Evolutionary conservation across 305 asterid genomes (phyloP), one percentile per base, ranked within the genome.

Genomic region (Fraxinus sp.): DNA sequence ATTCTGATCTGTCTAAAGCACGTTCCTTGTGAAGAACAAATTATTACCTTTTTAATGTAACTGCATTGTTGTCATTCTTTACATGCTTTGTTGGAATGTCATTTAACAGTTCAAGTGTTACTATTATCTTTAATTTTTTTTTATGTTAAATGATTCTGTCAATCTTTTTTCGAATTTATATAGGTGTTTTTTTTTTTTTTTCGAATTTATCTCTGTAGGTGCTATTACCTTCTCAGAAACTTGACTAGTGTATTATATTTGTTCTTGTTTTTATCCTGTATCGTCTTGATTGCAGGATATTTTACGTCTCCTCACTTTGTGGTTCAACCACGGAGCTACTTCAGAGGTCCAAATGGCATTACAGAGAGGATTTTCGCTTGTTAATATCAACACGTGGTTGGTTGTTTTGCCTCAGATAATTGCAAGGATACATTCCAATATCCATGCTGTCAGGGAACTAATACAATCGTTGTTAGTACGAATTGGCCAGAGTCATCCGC

Each of bases 301-400:
- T 83, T 93, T 97, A 79, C 97, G 98, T 62, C 99, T 97, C 84
- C 97, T 97, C 79, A 97, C 99, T 84, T 86, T 97, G 88, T 97
- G 99, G 99, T 97, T 97, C 93, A 97, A 97, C 94, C 97, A 97
- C 89, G 98, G 99, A 83, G 92, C 97, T 90, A 93, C 97, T 83
- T 83, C 97, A 80, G 98, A 95, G 85, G 99, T 97, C 85, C 99
- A 97, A 89, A 86, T 82, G 94, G 99, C 99, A 83, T 81, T 97
- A 80, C 96, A 97, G 89, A 93, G 83, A 86, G 98, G 99, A 77
- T 95, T 95, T 90, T 87, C 93, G 22, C 98, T 91, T 86, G 99
- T 97, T 86, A 97, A 93, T 83, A 97, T 97, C 89, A 95, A 97
- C 88, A 97, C 98, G 59, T 97, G 99, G 99, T 85, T 97, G 95